phyloP scores from a whole-genome alignment of 108 stramenopile species.

The Epithemia pelagica region DNA sequence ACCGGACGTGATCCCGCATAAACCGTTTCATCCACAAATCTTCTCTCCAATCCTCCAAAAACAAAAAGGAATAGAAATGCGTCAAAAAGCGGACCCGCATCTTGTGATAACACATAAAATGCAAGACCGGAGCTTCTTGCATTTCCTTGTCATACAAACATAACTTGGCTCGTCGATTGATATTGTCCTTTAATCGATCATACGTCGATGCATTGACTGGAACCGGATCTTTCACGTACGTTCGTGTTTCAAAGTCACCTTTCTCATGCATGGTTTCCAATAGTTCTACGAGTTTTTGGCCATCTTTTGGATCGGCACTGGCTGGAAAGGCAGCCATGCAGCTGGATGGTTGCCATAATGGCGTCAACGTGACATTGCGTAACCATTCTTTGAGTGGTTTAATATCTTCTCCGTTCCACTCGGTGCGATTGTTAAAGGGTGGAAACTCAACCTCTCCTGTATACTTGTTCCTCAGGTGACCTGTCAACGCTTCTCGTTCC shows the following conservation, averaged over 20 bases:
- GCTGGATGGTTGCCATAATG: slow-evolving; percentile 17
- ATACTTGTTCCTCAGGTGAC: slow-evolving; percentile 35
- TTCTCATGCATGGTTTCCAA: slow-evolving; percentile 24
- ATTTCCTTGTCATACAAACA: slow-evolving; percentile 64
- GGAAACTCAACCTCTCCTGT: slow-evolving; percentile 43
- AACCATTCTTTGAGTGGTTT: slow-evolving; percentile 27
- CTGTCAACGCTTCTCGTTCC: slow-evolving; percentile 42
- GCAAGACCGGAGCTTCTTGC: slow-evolving; percentile 66
- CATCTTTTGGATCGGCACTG: slow-evolving; percentile 26
- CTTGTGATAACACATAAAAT: slow-evolving; percentile 53
- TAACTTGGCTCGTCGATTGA: slow-evolving; percentile 37
- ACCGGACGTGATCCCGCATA: slow-evolving; percentile 69
- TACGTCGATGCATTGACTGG: slow-evolving; percentile 48
- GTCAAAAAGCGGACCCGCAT: slow-evolving; percentile 41
- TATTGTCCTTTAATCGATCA: slow-evolving; percentile 57
- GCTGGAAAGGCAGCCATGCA: slow-evolving; percentile 23
- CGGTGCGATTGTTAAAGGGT: slow-evolving; percentile 42
- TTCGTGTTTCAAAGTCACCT: slow-evolving; percentile 12
- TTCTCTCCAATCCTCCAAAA: slow-evolving; percentile 66
- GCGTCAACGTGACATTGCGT: slow-evolving; percentile 33
- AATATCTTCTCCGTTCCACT: slow-evolving; percentile 44
- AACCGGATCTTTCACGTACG: slow-evolving; percentile 38
- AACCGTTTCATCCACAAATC: slow-evolving; percentile 72
- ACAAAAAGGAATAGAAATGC: slow-evolving; percentile 77
- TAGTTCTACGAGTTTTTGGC: slow-evolving; percentile 35